These are phyloP conservation scores for Lasiodiplodia citricola DNA, from an alignment of 2,329 filamentous ascomycete species.

Conservation along the genomic window DNA sequence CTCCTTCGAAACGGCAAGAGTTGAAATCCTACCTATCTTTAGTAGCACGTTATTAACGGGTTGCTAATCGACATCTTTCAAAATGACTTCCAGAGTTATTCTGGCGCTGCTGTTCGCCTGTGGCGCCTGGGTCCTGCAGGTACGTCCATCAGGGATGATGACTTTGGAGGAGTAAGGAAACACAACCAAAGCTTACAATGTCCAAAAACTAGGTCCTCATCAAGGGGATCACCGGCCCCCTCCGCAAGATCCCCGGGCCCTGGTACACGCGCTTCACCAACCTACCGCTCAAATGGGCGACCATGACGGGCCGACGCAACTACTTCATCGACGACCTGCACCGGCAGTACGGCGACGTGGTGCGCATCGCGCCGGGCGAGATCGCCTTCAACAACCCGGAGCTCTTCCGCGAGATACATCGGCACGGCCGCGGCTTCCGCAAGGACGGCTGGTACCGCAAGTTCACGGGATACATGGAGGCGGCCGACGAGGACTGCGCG, in stretches of 20 bases:
- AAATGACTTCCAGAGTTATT: background rate
- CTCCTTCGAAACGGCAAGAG: background rate
- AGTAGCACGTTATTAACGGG: background rate
- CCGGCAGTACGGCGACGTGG: constrained; percentile 38
- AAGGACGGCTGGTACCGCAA: constrained; percentile 1
- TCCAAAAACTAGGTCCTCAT: background rate
- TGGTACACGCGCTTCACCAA: constrained; percentile 42
- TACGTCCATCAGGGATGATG: background rate
- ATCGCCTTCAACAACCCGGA: constrained; percentile 37
- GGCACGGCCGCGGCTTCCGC: constrained; percentile 35
- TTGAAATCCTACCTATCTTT: background rate
- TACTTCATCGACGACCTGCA: constrained; percentile 48
- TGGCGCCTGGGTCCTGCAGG: background rate
- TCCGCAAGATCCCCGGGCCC: constrained; percentile 38
- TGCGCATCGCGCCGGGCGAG: constrained; percentile 39
- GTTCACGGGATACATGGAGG: background rate
- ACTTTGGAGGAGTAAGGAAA: background rate
- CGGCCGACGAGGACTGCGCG: constrained; percentile 30
- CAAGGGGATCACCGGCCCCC: constrained; percentile 25
- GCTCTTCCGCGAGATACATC: constrained; percentile 38
- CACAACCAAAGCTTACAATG: background rate
- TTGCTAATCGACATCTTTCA: background rate
- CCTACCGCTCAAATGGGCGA: constrained; percentile 43
- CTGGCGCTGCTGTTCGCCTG: background rate
- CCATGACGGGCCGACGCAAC: constrained; percentile 44